Conservation (phyloP, 2,329 filamentous ascomycete species). For the Intubia oerlemansii region DNA sequence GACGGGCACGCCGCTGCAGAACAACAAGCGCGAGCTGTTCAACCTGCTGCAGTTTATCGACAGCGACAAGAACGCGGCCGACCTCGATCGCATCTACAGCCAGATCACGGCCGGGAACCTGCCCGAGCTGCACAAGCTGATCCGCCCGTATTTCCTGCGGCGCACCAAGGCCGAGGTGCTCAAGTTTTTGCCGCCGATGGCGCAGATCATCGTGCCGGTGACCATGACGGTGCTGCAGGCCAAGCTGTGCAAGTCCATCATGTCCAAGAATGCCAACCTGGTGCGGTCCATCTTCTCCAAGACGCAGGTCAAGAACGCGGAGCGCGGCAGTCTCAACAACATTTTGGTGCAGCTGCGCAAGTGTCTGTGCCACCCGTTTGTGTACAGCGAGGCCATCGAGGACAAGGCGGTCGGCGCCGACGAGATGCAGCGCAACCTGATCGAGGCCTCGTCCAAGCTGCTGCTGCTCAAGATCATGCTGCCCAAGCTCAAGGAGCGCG, state of each 20-base stretch:
- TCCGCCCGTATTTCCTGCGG: constrained; percentile 47
- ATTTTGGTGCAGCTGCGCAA: constrained; percentile 91
- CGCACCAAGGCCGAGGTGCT: constrained; percentile 82
- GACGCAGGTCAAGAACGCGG: constrained; percentile 41
- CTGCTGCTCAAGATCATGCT: constrained; percentile 68
- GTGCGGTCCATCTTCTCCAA: constrained; percentile 71
- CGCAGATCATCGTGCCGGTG: constrained; percentile 88
- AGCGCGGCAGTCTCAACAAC: constrained; percentile 72
- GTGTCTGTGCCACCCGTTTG: constrained; percentile 86
- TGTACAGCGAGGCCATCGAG: constrained; percentile 81
- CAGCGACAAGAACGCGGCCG: constrained; percentile 41
- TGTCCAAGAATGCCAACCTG: constrained; percentile 74
- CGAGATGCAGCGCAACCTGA: constrained; percentile 54
- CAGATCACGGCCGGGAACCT: constrained; percentile 72
- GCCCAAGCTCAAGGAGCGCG: constrained; percentile 64
- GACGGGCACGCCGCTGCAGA: constrained; percentile 84
- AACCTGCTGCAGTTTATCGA: constrained; percentile 94
- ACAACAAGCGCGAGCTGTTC: constrained; percentile 86
- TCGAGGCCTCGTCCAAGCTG: constrained; percentile 83
- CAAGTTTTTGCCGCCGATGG: constrained; percentile 80
- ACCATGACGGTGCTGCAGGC: constrained; percentile 89
- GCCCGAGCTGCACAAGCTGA: constrained; percentile 58
- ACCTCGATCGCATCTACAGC: constrained; percentile 53
- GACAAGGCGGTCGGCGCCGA: constrained; percentile 44
- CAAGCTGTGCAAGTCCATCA: constrained; percentile 81